A percentile compares a stretch with the other conserved stretches of the same genome.
Conservation (phyloP, 2,329 filamentous ascomycete species). For the Ophiocordyceps camponoti-saundersi region DNA sequence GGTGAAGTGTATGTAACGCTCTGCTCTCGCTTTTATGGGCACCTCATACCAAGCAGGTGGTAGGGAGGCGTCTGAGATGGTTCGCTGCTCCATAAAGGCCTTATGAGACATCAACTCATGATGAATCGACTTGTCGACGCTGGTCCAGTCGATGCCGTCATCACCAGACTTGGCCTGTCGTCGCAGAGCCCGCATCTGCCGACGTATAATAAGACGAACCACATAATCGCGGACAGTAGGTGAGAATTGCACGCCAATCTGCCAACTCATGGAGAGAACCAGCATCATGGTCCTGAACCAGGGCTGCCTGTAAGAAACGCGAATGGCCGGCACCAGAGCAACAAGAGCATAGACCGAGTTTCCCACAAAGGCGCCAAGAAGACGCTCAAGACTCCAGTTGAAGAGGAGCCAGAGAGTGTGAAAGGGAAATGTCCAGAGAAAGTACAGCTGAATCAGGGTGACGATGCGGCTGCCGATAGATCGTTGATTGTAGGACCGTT, state of each 20-base stretch:
- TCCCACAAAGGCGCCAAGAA: constrained; percentile 6
- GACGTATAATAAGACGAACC: constrained; percentile 3
- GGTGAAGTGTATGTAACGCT: constrained; percentile 7
- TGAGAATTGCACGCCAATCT: constrained; percentile 6
- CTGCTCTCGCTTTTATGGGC: constrained; percentile 4
- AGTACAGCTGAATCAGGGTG: constrained; percentile 5
- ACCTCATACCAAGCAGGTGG: constrained; percentile 2
- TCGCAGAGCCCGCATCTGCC: constrained; percentile 4
- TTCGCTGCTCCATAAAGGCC: background rate
- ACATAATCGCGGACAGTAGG: constrained; percentile 4
- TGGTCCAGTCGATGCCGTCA: constrained; percentile 3
- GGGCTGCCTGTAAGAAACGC: constrained; percentile 2
- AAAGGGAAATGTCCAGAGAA: constrained; percentile 5
- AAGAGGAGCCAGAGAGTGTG: constrained; percentile 6
- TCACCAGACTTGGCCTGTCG: background rate
- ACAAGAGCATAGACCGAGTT: constrained; percentile 7
- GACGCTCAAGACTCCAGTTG: constrained; percentile 7
- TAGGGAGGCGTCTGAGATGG: background rate
- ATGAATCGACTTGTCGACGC: constrained; percentile 3
- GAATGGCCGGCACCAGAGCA: constrained; percentile 5
- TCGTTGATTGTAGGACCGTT: constrained; percentile 7
- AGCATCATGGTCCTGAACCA: constrained; percentile 8
- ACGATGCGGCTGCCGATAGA: constrained; percentile 7
- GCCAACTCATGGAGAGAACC: constrained; percentile 6
- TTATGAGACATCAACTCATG: constrained; percentile 3